Percentiles rank a stretch among this genome's conserved stretches.
phyloP scores from a whole-genome alignment of 371 early-diverging fungal genomes.

The Batkoa obscura region DNA sequence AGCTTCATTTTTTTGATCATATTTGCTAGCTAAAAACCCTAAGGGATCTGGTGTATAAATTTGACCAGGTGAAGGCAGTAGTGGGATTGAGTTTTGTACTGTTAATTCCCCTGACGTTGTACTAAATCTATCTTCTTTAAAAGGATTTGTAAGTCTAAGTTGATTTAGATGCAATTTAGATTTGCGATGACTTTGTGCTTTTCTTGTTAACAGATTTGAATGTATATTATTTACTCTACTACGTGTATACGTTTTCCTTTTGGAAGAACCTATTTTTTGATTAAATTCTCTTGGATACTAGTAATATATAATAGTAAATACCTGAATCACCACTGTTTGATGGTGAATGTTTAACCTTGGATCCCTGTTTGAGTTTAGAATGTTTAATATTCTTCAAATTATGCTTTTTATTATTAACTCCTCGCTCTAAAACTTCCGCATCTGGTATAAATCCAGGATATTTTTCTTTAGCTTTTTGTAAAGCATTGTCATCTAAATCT shows the following conservation, averaged over 20 bases:
- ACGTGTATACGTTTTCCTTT: neutral
- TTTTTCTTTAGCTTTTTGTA: too few species aligned
- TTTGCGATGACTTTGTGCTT: neutral
- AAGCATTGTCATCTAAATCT: too few species aligned
- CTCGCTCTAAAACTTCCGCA: neutral
- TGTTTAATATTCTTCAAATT: neutral
- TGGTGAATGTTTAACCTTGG: neutral
- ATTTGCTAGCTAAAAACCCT: conserved; percentile 3
- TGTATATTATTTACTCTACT: neutral
- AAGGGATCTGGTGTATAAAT: conserved; percentile 1
- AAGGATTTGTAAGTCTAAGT: neutral
- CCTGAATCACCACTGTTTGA: neutral
- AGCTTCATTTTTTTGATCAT: neutral
- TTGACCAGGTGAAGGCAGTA: neutral
- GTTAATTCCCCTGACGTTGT: neutral
- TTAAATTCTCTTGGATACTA: neutral
- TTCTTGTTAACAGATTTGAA: neutral
- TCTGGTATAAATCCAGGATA: conserved; percentile 1
- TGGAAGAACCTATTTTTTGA: neutral
- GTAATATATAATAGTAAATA: neutral
- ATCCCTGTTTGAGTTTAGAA: neutral
- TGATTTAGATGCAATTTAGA: neutral
- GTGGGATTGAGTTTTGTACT: neutral
- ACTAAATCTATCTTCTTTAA: neutral
- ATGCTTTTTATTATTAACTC: neutral